Percentiles rank a stretch among this genome's conserved stretches.
phyloP scores from a whole-genome alignment of 2,329 filamentous ascomycete genomes.

The Aspergillus caelatus region DNA sequence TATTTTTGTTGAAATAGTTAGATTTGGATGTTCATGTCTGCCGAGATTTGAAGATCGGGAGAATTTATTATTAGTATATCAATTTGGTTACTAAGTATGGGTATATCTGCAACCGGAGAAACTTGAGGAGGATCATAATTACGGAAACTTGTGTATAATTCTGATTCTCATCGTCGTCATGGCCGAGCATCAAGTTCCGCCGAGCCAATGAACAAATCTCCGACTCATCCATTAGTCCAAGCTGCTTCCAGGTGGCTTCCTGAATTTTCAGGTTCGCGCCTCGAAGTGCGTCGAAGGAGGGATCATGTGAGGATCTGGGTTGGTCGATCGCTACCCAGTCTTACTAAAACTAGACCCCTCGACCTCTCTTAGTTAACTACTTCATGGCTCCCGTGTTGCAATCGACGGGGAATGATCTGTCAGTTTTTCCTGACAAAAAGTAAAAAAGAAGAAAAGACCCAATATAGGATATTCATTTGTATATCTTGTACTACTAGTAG shows the following conservation, averaged over 20 bases:
- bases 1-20: neutral
- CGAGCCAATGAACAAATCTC: conserved; percentile 15
- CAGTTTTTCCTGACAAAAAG: no score
- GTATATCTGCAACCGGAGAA: neutral
- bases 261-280: conserved; percentile 1
- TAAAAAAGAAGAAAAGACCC: no score
- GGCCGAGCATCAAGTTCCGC: neutral
- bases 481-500: no score
- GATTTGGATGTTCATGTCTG: neutral
- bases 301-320: neutral
- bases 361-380: no score
- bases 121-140: neutral
- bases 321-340: neutral
- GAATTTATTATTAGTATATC: neutral
- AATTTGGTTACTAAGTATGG: neutral
- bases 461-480: no score
- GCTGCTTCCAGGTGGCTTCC: neutral
- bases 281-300: neutral
- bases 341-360: no score
- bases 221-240: neutral
- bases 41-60: neutral
- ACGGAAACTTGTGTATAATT: no score
- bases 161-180: no score
- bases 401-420: no score
- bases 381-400: no score